A percentile compares a stretch with the other conserved stretches of the same genome.
Conservation (phyloP, 805 yeast genomes). For the Yarrowia hollandica region DNA sequence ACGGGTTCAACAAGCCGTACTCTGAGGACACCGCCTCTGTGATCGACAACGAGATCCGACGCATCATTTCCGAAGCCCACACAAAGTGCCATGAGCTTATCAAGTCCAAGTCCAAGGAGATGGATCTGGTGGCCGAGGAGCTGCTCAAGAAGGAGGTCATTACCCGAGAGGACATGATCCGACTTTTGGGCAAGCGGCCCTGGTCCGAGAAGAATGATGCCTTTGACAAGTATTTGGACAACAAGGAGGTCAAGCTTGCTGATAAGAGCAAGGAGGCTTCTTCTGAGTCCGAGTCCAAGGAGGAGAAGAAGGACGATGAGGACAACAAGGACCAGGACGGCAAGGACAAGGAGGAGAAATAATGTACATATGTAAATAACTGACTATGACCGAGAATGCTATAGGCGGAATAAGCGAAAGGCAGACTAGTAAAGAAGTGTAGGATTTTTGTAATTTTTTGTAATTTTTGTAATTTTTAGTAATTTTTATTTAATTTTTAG, state of each 20-base stretch:
- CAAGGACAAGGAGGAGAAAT: constrained; percentile 13
- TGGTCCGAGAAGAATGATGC: constrained; percentile 86
- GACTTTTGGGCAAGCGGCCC: constrained; percentile 85
- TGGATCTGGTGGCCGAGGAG: constrained; percentile 84
- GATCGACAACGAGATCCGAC: constrained; percentile 80
- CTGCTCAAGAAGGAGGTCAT: constrained; percentile 83
- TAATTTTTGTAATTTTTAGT: too few relatives aligned
- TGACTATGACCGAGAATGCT: constrained; percentile 5
- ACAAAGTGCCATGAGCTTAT: constrained; percentile 67
- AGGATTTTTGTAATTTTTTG: too few relatives aligned
- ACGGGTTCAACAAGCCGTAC: constrained; percentile 77
- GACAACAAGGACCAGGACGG: not conserved
- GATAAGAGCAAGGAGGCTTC: too few relatives aligned
- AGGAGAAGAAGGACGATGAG: not conserved
- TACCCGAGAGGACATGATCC: constrained; percentile 91
- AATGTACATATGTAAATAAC: constrained; percentile 27
- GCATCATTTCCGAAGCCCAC: constrained; percentile 76
- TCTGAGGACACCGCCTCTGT: constrained; percentile 80
- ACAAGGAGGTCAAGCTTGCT: constrained; percentile 32
- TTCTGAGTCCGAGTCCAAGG: not conserved
- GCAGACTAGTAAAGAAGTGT: too few relatives aligned
- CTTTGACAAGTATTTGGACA: constrained; percentile 25
- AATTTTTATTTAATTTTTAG: too few relatives aligned
- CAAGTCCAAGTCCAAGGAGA: constrained; percentile 67
- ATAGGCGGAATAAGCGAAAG: too few relatives aligned